Evolutionary conservation across 164 flowering plant genomes (phyloP).

Genomic region (Vitis rupestris): DNA sequence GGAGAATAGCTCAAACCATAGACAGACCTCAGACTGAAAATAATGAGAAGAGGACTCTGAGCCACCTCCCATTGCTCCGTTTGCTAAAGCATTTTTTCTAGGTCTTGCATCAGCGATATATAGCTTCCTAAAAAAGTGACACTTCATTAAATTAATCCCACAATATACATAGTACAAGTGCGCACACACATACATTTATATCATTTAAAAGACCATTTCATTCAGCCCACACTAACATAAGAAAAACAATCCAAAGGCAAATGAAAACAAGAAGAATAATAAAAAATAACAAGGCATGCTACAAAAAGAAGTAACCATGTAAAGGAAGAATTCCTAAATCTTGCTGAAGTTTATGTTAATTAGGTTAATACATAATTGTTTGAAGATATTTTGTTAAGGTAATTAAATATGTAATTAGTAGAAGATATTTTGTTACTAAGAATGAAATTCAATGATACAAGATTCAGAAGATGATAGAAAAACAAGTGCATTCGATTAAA

Average conservation of each 20-base stretch:
- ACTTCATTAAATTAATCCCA: neutral
- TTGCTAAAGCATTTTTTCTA: slow-evolving; percentile 97
- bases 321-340: neutral
- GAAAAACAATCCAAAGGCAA: no score
- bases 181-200: neutral
- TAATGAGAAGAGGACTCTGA: slow-evolving; percentile 98
- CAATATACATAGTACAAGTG: neutral
- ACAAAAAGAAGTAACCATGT: no score
- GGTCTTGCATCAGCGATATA: slow-evolving; percentile 99
- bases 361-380: no score
- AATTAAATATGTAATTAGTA: neutral
- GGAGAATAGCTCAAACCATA: slow-evolving; percentile 11
- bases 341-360: no score
- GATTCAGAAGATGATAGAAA: neutral
- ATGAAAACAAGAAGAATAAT: no score
- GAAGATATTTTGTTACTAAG: neutral
- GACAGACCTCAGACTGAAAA: slow-evolving; percentile 88
- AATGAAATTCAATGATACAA: neutral
- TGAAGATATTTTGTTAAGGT: no score
- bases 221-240: no score
- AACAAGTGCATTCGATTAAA: neutral
- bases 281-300: no score
- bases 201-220: neutral
- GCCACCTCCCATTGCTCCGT: slow-evolving; percentile 99
- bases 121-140: slow-evolving; percentile 60